phyloP scores from a whole-genome alignment of 495 filamentous ascomycete species.

The Saxophila tyrrhenica region DNA sequence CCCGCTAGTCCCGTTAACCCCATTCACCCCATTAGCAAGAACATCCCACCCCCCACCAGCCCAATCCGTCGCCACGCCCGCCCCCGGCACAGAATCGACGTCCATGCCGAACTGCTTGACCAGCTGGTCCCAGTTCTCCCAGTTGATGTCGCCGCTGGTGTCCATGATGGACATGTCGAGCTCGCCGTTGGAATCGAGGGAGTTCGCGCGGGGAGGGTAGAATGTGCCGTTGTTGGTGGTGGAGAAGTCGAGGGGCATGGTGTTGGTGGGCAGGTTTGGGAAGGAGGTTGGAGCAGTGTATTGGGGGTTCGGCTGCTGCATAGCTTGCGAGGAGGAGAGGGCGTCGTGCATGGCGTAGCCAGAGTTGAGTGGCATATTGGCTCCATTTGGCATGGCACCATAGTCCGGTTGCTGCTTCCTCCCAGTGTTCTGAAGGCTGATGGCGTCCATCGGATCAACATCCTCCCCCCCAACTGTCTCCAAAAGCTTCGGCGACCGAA shows the following conservation, averaged over 20 bases:
- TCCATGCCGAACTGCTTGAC: slow-evolving; percentile 23
- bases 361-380: neutral
- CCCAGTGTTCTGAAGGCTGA: neutral
- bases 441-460: slow-evolving; percentile 2
- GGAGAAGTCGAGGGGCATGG: neutral
- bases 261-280: neutral
- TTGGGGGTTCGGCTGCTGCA: neutral
- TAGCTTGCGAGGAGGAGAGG: neutral
- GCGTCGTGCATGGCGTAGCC: neutral
- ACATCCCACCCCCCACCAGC: neutral
- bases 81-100: slow-evolving; percentile 4
- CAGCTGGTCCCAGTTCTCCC: slow-evolving; percentile 22
- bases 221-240: neutral
- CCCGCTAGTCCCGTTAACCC: too few relatives aligned
- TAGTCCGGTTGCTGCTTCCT: neutral
- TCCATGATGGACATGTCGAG: slow-evolving; percentile 3
- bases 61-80: neutral
- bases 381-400: neutral
- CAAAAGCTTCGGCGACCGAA: slow-evolving; percentile 5
- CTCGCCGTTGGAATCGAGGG: neutral
- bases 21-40: neutral
- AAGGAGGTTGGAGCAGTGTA: neutral
- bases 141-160: slow-evolving; percentile 15
- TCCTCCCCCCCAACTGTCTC: neutral
- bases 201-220: slow-evolving; percentile 2